These are phyloP conservation scores for Fusarium mexicanum DNA, from an alignment of 2,329 filamentous ascomycete genomes.

Conservation along the genomic window DNA sequence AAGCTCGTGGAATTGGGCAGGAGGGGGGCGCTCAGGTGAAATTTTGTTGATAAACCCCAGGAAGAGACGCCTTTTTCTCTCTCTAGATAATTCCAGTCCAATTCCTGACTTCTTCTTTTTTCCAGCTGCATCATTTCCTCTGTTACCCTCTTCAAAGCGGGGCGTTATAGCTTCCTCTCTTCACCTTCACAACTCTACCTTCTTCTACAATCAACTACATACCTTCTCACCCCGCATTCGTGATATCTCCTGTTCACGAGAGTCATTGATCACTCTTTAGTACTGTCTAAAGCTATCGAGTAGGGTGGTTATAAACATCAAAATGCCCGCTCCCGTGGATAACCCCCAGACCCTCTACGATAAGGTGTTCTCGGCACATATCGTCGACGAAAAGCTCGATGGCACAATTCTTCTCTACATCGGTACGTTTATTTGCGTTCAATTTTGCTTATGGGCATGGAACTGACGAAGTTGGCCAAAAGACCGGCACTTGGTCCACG, in stretches of 20 bases:
- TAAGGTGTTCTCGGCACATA: slow-evolving; percentile 94
- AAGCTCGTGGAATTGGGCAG: slow-evolving; percentile 38
- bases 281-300: not conserved
- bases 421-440: slow-evolving; percentile 62
- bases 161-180: slow-evolving; percentile 7
- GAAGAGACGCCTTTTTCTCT: slow-evolving; percentile 24
- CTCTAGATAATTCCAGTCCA: slow-evolving; percentile 14
- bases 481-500: slow-evolving; percentile 97
- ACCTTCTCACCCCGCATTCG: slow-evolving; percentile 4
- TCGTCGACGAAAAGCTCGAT: slow-evolving; percentile 94
- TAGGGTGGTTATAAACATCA: slow-evolving; percentile 46
- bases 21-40: slow-evolving; percentile 30
- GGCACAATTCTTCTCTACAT: slow-evolving; percentile 95
- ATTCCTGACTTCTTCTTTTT: slow-evolving; percentile 7
- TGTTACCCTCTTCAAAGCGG: not conserved
- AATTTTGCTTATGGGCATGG: not conserved
- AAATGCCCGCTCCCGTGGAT: slow-evolving; percentile 79
- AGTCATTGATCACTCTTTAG: not conserved
- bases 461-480: slow-evolving; percentile 20
- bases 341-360: slow-evolving; percentile 90
- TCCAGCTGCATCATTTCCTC: not conserved
- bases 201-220: not conserved
- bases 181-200: slow-evolving; percentile 4
- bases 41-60: slow-evolving; percentile 44
- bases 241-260: not conserved